Evolutionary conservation across 805 yeast species (phyloP).

Genomic region (Tetrapisispora arboricola): DNA sequence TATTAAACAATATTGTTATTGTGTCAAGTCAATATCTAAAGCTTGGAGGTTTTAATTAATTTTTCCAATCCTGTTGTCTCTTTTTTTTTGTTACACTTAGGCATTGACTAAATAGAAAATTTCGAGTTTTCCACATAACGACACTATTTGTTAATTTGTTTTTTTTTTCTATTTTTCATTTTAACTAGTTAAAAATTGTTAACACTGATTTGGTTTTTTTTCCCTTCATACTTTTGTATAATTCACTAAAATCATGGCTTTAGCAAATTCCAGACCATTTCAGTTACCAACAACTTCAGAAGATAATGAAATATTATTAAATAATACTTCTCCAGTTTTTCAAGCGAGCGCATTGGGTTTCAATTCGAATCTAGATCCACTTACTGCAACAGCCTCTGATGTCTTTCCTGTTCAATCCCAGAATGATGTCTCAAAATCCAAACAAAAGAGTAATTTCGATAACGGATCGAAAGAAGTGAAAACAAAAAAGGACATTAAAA

Average conservation of each 20-base stretch:
- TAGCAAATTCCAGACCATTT: slow-evolving; percentile 58
- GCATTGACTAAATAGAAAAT: background rate
- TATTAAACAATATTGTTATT: background rate
- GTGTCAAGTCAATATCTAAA: background rate
- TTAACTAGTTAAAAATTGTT: too few species aligned
- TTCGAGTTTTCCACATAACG: too few species aligned
- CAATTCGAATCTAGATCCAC: slow-evolving; percentile 5
- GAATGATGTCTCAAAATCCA: background rate
- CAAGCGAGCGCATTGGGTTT: slow-evolving; percentile 22
- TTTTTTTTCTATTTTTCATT: background rate
- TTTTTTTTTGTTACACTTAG: background rate
- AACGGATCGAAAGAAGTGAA: background rate
- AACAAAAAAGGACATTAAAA: slow-evolving; percentile 11
- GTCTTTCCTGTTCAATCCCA: slow-evolving; percentile 1
- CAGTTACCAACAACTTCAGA: slow-evolving; percentile 34
- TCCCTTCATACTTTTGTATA: background rate
- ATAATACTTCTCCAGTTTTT: slow-evolving; percentile 27
- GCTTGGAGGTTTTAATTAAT: slow-evolving; percentile 7
- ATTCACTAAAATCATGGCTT: slow-evolving; percentile 36
- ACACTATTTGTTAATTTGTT: too few species aligned
- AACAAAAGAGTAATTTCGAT: background rate
- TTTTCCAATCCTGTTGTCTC: slow-evolving; percentile 3
- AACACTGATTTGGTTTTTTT: too few species aligned
- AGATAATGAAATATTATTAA: slow-evolving; percentile 27
- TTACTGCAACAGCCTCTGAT: slow-evolving; percentile 2